Conservation (phyloP, 495 filamentous ascomycete species). For the Massariosphaeria phaeospora region DNA sequence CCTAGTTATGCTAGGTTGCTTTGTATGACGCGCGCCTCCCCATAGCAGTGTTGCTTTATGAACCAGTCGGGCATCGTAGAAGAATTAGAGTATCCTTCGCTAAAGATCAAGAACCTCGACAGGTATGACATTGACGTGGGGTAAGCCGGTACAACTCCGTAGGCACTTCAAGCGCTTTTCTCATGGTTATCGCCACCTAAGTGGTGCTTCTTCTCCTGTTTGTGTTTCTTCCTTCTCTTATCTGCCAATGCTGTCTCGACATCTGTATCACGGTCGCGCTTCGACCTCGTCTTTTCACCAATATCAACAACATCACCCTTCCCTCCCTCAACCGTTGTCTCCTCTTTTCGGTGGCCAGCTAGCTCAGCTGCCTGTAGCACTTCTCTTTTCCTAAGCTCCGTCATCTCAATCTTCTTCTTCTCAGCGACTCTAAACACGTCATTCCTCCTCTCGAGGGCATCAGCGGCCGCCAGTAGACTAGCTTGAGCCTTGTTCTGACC, state of each 20-base stretch:
- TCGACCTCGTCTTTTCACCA: background rate
- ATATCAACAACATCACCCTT: background rate
- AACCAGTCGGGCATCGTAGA: too few relatives aligned
- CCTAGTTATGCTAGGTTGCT: too few relatives aligned
- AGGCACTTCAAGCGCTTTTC: too few relatives aligned
- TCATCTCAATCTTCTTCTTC: background rate
- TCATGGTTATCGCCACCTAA: too few relatives aligned
- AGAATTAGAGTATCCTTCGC: too few relatives aligned
- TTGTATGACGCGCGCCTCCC: too few relatives aligned
- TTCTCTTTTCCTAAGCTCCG: background rate
- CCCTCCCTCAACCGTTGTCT: background rate
- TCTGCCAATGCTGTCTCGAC: background rate
- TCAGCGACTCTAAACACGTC: background rate
- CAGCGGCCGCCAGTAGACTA: constrained; percentile 62
- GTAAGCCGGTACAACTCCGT: too few relatives aligned
- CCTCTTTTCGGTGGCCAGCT: background rate
- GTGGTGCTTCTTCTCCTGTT: too few relatives aligned
- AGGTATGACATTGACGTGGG: too few relatives aligned
- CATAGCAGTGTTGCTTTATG: too few relatives aligned
- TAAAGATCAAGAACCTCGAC: too few relatives aligned
- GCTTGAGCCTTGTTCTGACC: constrained; percentile 70
- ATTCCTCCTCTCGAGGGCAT: constrained; percentile 51
- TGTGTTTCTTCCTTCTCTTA: background rate
- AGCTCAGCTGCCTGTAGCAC: background rate
- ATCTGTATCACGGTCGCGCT: background rate